Evolutionary conservation across 192 early-diverging fungal species (phyloP).

Genomic region (Blastocladiella britannica): DNA sequence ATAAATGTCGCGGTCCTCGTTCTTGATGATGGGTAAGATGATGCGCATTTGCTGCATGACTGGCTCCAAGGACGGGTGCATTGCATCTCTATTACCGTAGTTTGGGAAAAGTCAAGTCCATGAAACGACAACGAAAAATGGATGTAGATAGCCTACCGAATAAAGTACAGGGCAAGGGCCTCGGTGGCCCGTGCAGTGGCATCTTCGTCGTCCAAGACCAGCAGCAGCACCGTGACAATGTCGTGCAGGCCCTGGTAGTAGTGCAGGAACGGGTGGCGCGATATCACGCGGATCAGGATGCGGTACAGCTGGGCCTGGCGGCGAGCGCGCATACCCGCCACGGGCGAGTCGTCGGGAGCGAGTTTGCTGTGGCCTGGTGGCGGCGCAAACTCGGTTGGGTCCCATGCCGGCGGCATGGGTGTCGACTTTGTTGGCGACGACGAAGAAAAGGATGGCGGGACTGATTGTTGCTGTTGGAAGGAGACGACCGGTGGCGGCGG

Average conservation of each 20-base stretch:
- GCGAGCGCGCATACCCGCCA: neutral
- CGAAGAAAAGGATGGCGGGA: conserved; percentile 7
- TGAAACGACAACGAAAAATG: neutral
- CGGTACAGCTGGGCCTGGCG: conserved; percentile 14
- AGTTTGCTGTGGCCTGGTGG: too few species aligned
- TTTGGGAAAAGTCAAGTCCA: neutral
- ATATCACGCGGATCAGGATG: conserved; percentile 24
- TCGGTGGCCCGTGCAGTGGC: conserved; percentile 27
- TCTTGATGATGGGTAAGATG: conserved; percentile 8
- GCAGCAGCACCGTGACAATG: conserved; percentile 18
- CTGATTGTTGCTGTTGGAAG: conserved; percentile 2
- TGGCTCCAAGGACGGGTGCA: neutral
- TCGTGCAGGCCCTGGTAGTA: conserved; percentile 49
- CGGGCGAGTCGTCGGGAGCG: neutral
- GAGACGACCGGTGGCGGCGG: too few species aligned
- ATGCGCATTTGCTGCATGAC: conserved; percentile 1
- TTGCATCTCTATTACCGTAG: conserved; percentile 4
- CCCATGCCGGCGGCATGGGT: conserved; percentile 15
- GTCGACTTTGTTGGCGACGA: conserved; percentile 2
- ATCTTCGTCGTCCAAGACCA: conserved; percentile 30
- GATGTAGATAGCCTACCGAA: conserved; percentile 13
- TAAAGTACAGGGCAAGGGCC: conserved; percentile 28
- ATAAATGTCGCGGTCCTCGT: neutral
- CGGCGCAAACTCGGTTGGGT: too few species aligned
- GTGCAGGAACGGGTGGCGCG: conserved; percentile 33